Base-by-base conservation (phyloP, 331 rosid genomes). In the Cydonia oblonga region DNA sequence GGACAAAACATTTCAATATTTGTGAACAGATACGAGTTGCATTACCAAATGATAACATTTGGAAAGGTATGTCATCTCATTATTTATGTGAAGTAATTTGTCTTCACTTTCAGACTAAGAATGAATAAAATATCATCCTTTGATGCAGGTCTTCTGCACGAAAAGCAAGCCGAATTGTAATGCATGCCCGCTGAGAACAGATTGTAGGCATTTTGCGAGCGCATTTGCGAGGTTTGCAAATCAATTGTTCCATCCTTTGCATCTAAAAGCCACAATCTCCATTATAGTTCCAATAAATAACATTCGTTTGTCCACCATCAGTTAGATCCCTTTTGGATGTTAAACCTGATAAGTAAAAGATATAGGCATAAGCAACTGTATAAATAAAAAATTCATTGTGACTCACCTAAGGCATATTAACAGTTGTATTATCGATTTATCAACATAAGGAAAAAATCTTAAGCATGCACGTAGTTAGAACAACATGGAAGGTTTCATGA, bases 171-270 rank as follows among this genome's bases (percentile, higher is more conserved):
- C 99, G 33, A 96, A 96, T 82, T 96, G 99, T 77, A 96, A 96
- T 81, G 91, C 99, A 60, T 96, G 99, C 83, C 99, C 99, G 56
- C 86, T 96, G 98, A 88, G 97, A 81, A 97, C 89, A 82, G 99
- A 96, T 77, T 96, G 99, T 76, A 86, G 97, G 77, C 99, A 96
- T 80, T 96, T 96, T 67, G 99, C 99, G 3, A 96, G 99, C 59
- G 99, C 99, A 65, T 96, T 91, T 86, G 96, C 99, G 65, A 96
- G 98, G 99, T 96, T 73, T 73, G 80, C 71, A 22, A 69, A 56
- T 66, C 75, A 75, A 61, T 42, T 40, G 52, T 24, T 77, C 71
- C 58, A n/a, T 70, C 40, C 15, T 53, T 35, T 70, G 71, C 78
- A 64, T 54, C 67, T 71, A 32, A 61, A 25, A 49, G 20, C 56